phyloP scores from a whole-genome alignment of 371 early-diverging fungal species.

The Dinochytrium kinnereticum region DNA sequence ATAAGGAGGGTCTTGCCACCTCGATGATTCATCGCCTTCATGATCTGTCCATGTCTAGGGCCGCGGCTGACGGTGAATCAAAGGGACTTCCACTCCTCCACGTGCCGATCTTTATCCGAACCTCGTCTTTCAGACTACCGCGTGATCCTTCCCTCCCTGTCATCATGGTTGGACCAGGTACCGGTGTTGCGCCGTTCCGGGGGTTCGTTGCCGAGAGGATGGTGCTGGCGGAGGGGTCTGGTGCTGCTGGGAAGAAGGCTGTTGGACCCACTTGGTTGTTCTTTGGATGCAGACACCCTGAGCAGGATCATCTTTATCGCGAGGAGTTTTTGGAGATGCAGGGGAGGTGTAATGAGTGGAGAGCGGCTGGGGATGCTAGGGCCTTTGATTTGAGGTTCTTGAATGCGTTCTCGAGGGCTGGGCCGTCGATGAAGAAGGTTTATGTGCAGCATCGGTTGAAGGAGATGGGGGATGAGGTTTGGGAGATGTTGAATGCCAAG shows the following conservation, averaged over 20 bases:
- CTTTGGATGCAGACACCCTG: conserved; percentile 86
- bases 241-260: conserved; percentile 45
- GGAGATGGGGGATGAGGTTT: conserved; percentile 69
- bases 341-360: conserved; percentile 25
- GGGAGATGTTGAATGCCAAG: conserved; percentile 73
- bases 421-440: conserved; percentile 63
- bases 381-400: conserved; percentile 43
- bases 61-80: background rate
- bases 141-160: conserved; percentile 78
- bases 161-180: conserved; percentile 97
- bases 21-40: conserved; percentile 53
- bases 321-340: conserved; percentile 69
- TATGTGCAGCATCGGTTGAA: conserved; percentile 86
- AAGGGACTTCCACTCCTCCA: conserved; percentile 37
- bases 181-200: conserved; percentile 97
- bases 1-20: conserved; percentile 46
- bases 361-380: conserved; percentile 26
- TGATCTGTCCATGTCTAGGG: conserved; percentile 22
- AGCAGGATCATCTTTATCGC: conserved; percentile 84
- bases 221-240: conserved; percentile 35
- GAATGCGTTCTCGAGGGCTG: conserved; percentile 85
- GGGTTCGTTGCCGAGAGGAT: conserved; percentile 93
- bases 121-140: conserved; percentile 88
- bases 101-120: conserved; percentile 86
- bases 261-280: conserved; percentile 86